Evolutionary conservation across 176 grass and related monocot genomes (phyloP).

Genomic region (Zizania latifolia): DNA sequence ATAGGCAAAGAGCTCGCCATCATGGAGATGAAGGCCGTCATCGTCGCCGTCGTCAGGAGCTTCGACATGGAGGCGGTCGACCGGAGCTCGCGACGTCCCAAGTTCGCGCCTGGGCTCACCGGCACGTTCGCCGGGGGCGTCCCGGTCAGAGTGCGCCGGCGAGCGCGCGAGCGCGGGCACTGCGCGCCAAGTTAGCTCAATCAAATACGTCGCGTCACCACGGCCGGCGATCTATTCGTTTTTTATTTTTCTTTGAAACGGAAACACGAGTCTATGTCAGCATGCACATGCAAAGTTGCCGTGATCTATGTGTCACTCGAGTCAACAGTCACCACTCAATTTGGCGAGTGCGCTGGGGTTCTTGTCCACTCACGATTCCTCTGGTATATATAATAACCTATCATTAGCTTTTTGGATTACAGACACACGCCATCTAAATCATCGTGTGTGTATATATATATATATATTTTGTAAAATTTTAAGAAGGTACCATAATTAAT

Average conservation of each 20-base stretch:
- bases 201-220: conserved; percentile 2
- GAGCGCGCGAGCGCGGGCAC: conserved; percentile 2
- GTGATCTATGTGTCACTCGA: neutral
- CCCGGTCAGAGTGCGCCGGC: conserved; percentile 57
- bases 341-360: conserved; percentile 33
- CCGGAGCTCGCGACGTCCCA: conserved; percentile 37
- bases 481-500: too few relatives aligned
- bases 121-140: conserved; percentile 60
- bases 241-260: neutral
- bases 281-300: neutral
- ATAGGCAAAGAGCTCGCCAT: conserved; percentile 79
- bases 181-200: neutral
- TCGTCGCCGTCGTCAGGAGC: conserved; percentile 50
- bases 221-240: conserved; percentile 9
- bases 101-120: conserved; percentile 63
- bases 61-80: conserved; percentile 58
- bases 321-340: conserved; percentile 5
- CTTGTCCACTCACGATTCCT: conserved; percentile 23
- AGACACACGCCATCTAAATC: too few relatives aligned
- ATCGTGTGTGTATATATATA: too few relatives aligned
- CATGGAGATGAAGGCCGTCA: conserved; percentile 85
- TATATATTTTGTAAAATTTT: too few relatives aligned
- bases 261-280: conserved; percentile 2
- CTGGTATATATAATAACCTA: neutral
- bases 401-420: neutral